These are phyloP conservation scores for Pseudogymnoascus sp. DNA, from an alignment of 2,329 filamentous ascomycete species.

Conservation along the genomic window DNA sequence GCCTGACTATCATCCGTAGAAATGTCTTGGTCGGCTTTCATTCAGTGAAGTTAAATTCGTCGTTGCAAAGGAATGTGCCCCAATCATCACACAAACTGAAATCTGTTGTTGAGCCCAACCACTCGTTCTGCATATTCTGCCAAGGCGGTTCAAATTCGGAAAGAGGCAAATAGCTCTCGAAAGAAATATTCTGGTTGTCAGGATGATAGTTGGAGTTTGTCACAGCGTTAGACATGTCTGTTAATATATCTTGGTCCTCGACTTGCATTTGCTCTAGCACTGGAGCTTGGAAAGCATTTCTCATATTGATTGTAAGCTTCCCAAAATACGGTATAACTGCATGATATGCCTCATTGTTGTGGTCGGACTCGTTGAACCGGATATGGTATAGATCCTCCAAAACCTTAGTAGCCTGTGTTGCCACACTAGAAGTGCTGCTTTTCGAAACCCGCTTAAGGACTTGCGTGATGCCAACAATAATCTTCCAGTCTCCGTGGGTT, in stretches of 20 bases:
- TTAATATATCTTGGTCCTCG: not conserved
- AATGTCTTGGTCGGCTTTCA: not conserved
- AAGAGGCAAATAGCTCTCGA: slow-evolving; percentile 2
- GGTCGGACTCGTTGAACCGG: slow-evolving; percentile 17
- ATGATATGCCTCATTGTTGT: slow-evolving; percentile 30
- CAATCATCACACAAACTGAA: slow-evolving; percentile 2
- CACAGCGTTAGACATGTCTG: not conserved
- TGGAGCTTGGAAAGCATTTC: not conserved
- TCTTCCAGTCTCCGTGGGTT: slow-evolving; percentile 32
- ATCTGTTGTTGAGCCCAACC: not conserved
- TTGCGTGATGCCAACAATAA: slow-evolving; percentile 29
- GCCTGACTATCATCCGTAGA: not conserved
- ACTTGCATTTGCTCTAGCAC: not conserved
- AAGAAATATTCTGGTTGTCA: not conserved
- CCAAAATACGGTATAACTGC: slow-evolving; percentile 42
- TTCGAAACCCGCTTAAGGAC: slow-evolving; percentile 30
- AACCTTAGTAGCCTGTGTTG: slow-evolving; percentile 36
- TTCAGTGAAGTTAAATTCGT: not conserved
- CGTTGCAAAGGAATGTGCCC: not conserved
- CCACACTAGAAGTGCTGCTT: slow-evolving; percentile 35
- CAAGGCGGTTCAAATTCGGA: not conserved
- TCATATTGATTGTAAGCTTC: slow-evolving; percentile 17
- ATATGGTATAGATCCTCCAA: slow-evolving; percentile 32
- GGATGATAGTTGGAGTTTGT: not conserved
- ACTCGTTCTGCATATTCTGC: not conserved